Base-by-base conservation (phyloP, 768 basidiomycete genomes). In the Leccinum longicurvipes region DNA sequence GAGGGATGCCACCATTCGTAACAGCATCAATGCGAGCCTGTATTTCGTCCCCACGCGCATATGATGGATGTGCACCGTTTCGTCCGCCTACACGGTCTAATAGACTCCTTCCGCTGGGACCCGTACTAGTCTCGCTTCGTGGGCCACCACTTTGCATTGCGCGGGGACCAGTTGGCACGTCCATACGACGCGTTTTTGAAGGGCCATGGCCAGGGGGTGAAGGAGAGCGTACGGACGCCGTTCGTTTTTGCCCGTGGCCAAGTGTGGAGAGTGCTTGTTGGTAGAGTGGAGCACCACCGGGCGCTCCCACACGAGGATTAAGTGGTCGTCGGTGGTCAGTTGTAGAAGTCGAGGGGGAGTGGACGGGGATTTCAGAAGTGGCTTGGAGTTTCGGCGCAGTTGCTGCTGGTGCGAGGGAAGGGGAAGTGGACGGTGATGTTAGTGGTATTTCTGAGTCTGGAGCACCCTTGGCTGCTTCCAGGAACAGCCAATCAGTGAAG, bases 401-500 rank as follows among this genome's bases (percentile, higher is more conserved):
- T 64, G 65, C 47, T 58, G 69, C 47, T 58, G 69, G 52, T 58
- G 67, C 3, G 23, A 53, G 46, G 23, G 65, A n/a, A 23, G 62
- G 34, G 31, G 73, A 62, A 23, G 65, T 63, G 42, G 74, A 57
- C 34, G 67, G 54, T 29, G 64, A 53, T 59, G 75, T 66, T 46
- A 74, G 52, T 56, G 74, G 74, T 32, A 73, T 64, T 28, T 82
- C 81, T 4, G 79, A 68, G 56, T 82, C 84, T 6, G 79, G 73
- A 23, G 79, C 81, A 51, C 86, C 87, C 69, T 87, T 89, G 3
- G 82, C 82, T 21, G 89, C 90, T 68, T 90, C 89, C 31, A 74
- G 73, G 66, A 96, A 97, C 21, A 97, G 73, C 93, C 93, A 96
- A 54, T 89, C 85, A 29, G 91, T 93, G 72, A 97, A 96, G 55